Conservation (phyloP, 495 filamentous ascomycete species). For the Aspergillus sparsus region DNA sequence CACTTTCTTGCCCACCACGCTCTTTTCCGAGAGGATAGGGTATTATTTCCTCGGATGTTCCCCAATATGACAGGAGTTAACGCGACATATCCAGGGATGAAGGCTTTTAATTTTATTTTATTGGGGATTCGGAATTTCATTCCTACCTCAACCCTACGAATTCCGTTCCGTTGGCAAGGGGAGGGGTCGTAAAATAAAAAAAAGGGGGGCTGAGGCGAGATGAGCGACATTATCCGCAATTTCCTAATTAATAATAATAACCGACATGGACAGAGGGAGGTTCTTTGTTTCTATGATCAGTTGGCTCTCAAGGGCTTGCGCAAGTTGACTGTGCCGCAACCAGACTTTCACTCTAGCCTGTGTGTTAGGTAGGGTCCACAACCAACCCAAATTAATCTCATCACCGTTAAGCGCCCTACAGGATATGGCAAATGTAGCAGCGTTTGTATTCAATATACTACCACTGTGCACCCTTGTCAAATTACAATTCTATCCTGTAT, state of each 20-base stretch:
- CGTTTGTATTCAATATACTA: no score
- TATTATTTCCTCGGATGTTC: conserved; percentile 21
- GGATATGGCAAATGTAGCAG: not conserved
- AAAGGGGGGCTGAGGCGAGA: no score
- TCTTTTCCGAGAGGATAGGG: conserved; percentile 13
- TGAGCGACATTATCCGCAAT: no score
- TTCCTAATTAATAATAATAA: not conserved
- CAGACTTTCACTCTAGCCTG: not conserved
- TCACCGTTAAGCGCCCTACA: conserved; percentile 1
- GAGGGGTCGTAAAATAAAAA: no score
- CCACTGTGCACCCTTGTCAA: no score
- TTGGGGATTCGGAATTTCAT: not conserved
- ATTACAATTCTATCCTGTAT: no score
- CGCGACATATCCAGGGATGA: conserved; percentile 1
- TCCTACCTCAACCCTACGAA: not conserved
- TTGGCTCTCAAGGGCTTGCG: conserved; percentile 23
- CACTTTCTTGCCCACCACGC: not conserved
- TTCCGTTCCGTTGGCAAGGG: no score
- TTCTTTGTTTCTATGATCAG: not conserved
- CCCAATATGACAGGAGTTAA: conserved; percentile 1
- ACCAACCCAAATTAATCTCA: not conserved
- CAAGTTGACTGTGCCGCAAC: conserved; percentile 29
- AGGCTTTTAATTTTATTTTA: not conserved
- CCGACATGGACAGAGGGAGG: conserved; percentile 11
- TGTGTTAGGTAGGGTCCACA: not conserved